Evolutionary conservation across 192 early-diverging fungal species (phyloP).

Genomic region (Linnemannia elongata): DNA sequence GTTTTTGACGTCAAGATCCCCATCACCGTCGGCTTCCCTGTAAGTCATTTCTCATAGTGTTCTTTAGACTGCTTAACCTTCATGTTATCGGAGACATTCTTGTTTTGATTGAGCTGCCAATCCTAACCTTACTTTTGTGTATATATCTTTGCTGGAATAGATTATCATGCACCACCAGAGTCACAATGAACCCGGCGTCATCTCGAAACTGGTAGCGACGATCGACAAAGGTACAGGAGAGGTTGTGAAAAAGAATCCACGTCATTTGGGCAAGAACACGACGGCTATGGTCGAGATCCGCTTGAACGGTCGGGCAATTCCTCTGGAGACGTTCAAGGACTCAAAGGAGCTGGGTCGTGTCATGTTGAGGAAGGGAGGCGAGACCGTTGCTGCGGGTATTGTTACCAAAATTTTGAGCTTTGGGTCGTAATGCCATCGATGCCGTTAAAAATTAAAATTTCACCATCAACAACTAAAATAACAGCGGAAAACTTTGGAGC

Average conservation of each 20-base stretch:
- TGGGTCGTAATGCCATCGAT: slow-evolving; percentile 26
- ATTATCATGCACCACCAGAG: slow-evolving; percentile 90
- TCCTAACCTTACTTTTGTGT: background rate
- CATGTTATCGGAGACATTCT: background rate
- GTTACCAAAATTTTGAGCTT: slow-evolving; percentile 64
- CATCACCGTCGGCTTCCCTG: slow-evolving; percentile 91
- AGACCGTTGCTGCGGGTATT: slow-evolving; percentile 92
- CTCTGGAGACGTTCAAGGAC: slow-evolving; percentile 87
- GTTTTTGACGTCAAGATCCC: slow-evolving; percentile 95
- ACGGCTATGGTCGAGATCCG: slow-evolving; percentile 90
- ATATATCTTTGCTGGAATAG: slow-evolving; percentile 31
- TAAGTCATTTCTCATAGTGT: slow-evolving; percentile 51
- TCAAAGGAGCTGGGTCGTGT: slow-evolving; percentile 92
- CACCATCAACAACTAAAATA: too few species aligned
- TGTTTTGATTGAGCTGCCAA: slow-evolving; percentile 1
- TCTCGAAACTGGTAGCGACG: slow-evolving; percentile 81
- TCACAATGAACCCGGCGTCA: slow-evolving; percentile 80
- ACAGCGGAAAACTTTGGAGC: too few species aligned
- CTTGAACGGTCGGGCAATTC: slow-evolving; percentile 77
- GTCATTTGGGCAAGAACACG: slow-evolving; percentile 66
- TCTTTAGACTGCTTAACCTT: background rate
- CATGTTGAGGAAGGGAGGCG: slow-evolving; percentile 86
- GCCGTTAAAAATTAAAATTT: too few species aligned
- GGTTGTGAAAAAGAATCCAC: slow-evolving; percentile 87
- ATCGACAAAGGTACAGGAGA: slow-evolving; percentile 89